Conservation (phyloP, 495 filamentous ascomycete genomes). For the Penicillium longicatenatum region DNA sequence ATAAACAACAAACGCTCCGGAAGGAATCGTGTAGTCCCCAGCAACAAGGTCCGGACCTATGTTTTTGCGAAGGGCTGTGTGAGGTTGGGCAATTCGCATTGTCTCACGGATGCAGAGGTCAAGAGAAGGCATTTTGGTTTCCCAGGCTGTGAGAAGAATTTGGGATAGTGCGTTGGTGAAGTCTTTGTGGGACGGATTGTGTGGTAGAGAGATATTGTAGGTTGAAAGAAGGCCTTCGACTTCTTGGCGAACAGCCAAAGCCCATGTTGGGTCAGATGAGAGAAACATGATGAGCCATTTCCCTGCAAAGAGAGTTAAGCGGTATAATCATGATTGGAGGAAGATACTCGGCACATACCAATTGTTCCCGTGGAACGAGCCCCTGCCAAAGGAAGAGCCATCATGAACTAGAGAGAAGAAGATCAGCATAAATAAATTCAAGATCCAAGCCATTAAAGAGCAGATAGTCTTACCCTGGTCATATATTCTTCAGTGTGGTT, state of each 20-base stretch:
- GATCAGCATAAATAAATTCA: not conserved
- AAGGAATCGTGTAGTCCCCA: conserved; percentile 7
- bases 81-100: conserved; percentile 10
- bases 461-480: not conserved
- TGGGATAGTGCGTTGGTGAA: conserved; percentile 7
- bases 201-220: not conserved
- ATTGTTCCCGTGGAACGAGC: conserved; percentile 14
- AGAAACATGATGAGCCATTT: conserved; percentile 15
- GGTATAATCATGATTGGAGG: too few species aligned
- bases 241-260: conserved; percentile 2
- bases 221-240: not conserved
- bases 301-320: not conserved
- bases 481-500: conserved; percentile 11
- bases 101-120: conserved; percentile 17
- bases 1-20: conserved; percentile 8
- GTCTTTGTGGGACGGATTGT: not conserved
- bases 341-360: not conserved
- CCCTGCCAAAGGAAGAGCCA: conserved; percentile 12
- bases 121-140: conserved; percentile 8
- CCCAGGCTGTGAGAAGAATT: conserved; percentile 11
- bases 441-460: not conserved
- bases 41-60: conserved; percentile 7
- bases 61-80: conserved; percentile 14
- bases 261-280: conserved; percentile 7
- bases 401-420: conserved; percentile 2